Conservation (phyloP, 2,329 filamentous ascomycete genomes). For the Helotiales sp. region DNA sequence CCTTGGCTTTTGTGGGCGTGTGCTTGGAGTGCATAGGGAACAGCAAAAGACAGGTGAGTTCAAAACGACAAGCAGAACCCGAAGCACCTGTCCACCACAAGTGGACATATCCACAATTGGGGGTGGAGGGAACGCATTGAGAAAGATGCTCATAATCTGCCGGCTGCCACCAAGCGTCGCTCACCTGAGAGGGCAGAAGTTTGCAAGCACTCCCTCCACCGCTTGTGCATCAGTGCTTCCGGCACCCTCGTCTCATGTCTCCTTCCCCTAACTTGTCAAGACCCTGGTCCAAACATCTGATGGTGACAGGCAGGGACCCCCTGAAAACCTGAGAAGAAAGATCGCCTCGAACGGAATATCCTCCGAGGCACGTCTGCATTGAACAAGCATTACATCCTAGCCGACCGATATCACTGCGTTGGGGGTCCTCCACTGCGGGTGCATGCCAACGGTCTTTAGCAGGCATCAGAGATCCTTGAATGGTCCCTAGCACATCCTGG, state of each 20-base stretch:
- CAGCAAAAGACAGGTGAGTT: background rate
- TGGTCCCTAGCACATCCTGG: conserved; percentile 24
- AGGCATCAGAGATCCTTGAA: conserved; percentile 28
- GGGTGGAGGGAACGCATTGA: conserved; percentile 17
- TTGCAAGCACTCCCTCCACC: conserved; percentile 26
- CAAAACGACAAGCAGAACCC: background rate
- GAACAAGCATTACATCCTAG: conserved; percentile 32
- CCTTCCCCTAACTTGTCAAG: conserved; percentile 30
- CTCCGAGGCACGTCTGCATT: conserved; percentile 34
- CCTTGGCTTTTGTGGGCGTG: conserved; percentile 4
- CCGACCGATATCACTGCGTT: conserved; percentile 27
- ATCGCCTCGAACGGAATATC: conserved; percentile 32
- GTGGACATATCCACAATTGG: conserved; percentile 12
- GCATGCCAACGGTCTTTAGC: conserved; percentile 28
- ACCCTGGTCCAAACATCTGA: conserved; percentile 33
- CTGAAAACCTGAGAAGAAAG: conserved; percentile 28
- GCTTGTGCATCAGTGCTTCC: conserved; percentile 29
- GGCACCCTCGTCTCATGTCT: conserved; percentile 36
- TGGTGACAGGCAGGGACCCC: conserved; percentile 32
- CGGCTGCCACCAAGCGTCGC: conserved; percentile 18
- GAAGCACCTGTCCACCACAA: background rate
- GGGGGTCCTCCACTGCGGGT: conserved; percentile 28
- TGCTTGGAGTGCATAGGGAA: conserved; percentile 7
- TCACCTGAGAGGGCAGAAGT: conserved; percentile 15
- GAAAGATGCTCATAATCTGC: conserved; percentile 21